A percentile compares a stretch with the other conserved stretches of the same genome.
phyloP scores from a whole-genome alignment of 1,284 basidiomycete genomes.

The Meira miltonrushii region DNA sequence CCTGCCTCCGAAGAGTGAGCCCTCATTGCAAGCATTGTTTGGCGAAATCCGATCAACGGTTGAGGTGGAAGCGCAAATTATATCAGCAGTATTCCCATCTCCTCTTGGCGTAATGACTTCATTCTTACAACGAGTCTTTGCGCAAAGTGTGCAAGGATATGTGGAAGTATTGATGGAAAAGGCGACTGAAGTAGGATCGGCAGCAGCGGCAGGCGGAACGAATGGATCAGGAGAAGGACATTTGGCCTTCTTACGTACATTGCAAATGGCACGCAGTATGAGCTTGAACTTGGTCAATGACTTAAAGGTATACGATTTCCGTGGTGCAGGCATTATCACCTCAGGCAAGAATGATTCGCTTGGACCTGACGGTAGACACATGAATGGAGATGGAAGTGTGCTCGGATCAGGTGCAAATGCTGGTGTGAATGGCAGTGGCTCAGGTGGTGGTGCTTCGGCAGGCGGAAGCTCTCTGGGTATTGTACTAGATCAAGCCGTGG shows the following conservation, averaged over 20 bases:
- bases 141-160: slow-evolving; percentile 65
- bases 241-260: slow-evolving; percentile 81
- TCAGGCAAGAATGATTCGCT: slow-evolving; percentile 7
- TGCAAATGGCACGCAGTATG: slow-evolving; percentile 80
- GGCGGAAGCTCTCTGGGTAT: slow-evolving; percentile 48
- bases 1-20: slow-evolving; percentile 71
- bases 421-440: neutral
- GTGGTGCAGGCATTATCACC: slow-evolving; percentile 37
- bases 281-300: slow-evolving; percentile 79
- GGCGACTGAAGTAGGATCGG: slow-evolving; percentile 32
- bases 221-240: slow-evolving; percentile 3
- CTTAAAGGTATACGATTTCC: slow-evolving; percentile 83
- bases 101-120: slow-evolving; percentile 98
- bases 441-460: neutral
- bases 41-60: slow-evolving; percentile 84
- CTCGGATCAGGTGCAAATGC: neutral
- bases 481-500: slow-evolving; percentile 90
- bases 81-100: slow-evolving; percentile 96
- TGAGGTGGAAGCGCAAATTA: slow-evolving; percentile 92
- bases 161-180: slow-evolving; percentile 51
- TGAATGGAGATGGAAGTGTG: slow-evolving; percentile 3
- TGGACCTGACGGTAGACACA: neutral
- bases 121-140: slow-evolving; percentile 94
- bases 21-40: slow-evolving; percentile 74
- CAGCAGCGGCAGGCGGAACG: slow-evolving; percentile 7